phyloP scores from a whole-genome alignment of 106 monocot genomes.

The Dendrobium catenatum region DNA sequence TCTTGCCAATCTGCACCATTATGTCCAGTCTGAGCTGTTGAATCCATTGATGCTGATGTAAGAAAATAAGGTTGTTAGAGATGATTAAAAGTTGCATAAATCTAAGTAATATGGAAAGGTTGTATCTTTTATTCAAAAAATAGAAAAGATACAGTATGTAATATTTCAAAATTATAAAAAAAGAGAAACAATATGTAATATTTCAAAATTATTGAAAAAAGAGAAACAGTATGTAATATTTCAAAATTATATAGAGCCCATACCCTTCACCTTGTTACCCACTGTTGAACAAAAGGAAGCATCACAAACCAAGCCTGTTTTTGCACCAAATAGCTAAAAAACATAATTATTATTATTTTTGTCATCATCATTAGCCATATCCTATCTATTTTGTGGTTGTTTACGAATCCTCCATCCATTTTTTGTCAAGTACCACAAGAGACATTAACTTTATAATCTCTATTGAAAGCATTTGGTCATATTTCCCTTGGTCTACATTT shows the following conservation, averaged over 20 bases:
- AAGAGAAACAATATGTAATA: not conserved
- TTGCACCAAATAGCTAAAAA: too few relatives aligned
- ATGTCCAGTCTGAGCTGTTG: conserved; percentile 61
- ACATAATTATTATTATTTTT: too few relatives aligned
- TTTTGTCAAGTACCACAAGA: too few relatives aligned
- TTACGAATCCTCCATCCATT: too few relatives aligned
- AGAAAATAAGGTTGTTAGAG: conserved; percentile 6
- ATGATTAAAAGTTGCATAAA: not conserved
- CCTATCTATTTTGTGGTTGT: too few relatives aligned
- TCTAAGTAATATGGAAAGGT: not conserved
- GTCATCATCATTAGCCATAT: too few relatives aligned
- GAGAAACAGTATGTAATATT: not conserved
- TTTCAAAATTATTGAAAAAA: not conserved
- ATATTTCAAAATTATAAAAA: not conserved
- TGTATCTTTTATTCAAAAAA: not conserved
- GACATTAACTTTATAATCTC: too few relatives aligned
- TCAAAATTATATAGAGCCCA: not conserved
- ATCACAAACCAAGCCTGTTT: too few relatives aligned
- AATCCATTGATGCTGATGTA: conserved; percentile 67
- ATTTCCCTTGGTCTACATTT: too few relatives aligned
- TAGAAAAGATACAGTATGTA: not conserved
- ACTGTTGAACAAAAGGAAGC: too few relatives aligned
- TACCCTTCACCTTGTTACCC: too few relatives aligned
- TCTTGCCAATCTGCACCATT: conserved; percentile 62
- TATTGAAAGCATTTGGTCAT: too few relatives aligned